Evolutionary conservation across 2,329 filamentous ascomycete species (phyloP).

Genomic region (Nothopassalora personata): DNA sequence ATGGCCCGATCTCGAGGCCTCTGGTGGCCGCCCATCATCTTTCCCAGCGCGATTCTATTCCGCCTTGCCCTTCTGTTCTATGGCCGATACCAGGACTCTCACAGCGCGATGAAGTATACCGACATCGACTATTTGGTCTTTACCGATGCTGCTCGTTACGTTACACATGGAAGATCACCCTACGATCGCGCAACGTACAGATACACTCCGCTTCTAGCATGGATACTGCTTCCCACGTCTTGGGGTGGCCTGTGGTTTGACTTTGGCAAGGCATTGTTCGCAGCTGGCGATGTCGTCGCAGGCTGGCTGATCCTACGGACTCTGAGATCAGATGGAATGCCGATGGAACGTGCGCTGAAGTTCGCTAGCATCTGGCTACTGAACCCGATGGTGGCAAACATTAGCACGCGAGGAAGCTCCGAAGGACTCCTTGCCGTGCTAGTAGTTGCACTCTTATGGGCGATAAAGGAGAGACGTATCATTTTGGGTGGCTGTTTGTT

Average conservation of each 20-base stretch:
- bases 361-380: constrained; percentile 88
- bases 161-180: constrained; percentile 63
- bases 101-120: constrained; percentile 92
- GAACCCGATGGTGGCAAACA: constrained; percentile 97
- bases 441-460: constrained; percentile 78
- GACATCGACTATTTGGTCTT: constrained; percentile 99
- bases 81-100: constrained; percentile 84
- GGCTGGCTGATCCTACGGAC: constrained; percentile 68
- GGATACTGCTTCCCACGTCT: constrained; percentile 78
- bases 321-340: constrained; percentile 43
- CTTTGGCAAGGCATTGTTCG: constrained; percentile 84
- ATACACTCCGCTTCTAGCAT: constrained; percentile 90
- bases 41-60: constrained; percentile 52
- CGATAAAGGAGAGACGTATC: constrained; percentile 60
- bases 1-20: constrained; percentile 5
- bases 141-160: constrained; percentile 83
- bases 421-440: constrained; percentile 85
- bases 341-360: constrained; percentile 55
- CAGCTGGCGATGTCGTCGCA: constrained; percentile 73
- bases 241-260: constrained; percentile 63
- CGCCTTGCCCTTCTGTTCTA: constrained; percentile 74
- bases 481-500: constrained; percentile 67
- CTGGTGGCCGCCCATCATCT: constrained; percentile 33
- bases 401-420: constrained; percentile 89
- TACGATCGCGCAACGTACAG: constrained; percentile 92